These are phyloP conservation scores for Pichia manshurica DNA, from an alignment of 805 yeast species.

Conservation along the genomic window DNA sequence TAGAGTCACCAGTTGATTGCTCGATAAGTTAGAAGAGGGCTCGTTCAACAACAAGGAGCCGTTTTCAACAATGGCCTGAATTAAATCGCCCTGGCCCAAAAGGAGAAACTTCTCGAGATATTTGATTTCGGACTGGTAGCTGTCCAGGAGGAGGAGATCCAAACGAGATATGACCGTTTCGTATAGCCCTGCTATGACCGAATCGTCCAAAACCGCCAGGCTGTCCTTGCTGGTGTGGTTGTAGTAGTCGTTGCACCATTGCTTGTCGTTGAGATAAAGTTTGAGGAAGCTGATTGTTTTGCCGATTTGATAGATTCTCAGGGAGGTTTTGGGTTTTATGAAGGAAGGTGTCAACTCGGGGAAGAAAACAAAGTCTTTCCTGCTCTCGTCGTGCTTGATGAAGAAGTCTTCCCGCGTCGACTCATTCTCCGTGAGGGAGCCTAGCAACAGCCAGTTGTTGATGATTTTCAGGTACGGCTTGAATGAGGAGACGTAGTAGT, in stretches of 20 bases:
- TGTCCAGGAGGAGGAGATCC: constrained; percentile 43
- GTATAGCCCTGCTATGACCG: constrained; percentile 31
- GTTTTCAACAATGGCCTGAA: constrained; percentile 54
- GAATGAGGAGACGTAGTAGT: constrained; percentile 41
- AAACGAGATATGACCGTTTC: constrained; percentile 47
- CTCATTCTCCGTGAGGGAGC: constrained; percentile 38
- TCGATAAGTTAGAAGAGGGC: constrained; percentile 57
- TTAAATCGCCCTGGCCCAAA: constrained; percentile 76
- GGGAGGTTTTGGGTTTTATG: constrained; percentile 35
- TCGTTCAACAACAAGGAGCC: constrained; percentile 45
- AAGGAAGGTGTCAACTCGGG: constrained; percentile 41
- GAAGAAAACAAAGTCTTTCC: background rate
- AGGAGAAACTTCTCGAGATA: constrained; percentile 63
- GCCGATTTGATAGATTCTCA: constrained; percentile 61
- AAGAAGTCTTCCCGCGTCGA: constrained; percentile 59
- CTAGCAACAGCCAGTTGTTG: constrained; percentile 63
- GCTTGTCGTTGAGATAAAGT: constrained; percentile 6
- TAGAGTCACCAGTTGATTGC: constrained; percentile 59
- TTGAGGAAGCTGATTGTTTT: constrained; percentile 47
- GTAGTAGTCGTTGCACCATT: constrained; percentile 10
- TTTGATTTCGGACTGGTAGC: constrained; percentile 47
- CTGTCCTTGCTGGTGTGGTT: constrained; percentile 22
- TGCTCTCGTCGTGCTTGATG: constrained; percentile 17
- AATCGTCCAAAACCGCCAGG: constrained; percentile 16
- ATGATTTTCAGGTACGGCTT: constrained; percentile 58